Evolutionary conservation across 768 basidiomycete genomes (phyloP).

Genomic region (Bullera alba): DNA sequence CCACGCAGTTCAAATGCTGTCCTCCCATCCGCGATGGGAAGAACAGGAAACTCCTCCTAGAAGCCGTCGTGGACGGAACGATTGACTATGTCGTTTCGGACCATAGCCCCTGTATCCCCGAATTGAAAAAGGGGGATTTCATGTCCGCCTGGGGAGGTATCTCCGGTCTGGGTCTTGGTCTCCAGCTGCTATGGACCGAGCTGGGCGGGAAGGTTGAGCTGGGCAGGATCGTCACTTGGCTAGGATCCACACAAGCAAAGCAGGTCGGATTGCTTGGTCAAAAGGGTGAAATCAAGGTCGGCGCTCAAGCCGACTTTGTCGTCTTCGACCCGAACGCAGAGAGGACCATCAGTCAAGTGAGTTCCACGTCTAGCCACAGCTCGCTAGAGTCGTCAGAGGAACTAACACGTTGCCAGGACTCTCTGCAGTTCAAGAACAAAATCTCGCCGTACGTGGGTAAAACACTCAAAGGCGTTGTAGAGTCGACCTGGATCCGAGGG

Average conservation of each 20-base stretch:
- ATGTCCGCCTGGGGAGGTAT: slow-evolving; percentile 95
- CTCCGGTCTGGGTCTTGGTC: slow-evolving; percentile 77
- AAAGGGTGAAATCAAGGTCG: slow-evolving; percentile 69
- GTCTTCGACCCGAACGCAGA: slow-evolving; percentile 63
- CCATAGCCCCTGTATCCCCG: slow-evolving; percentile 81
- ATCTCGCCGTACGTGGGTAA: slow-evolving; percentile 80
- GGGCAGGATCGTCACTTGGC: slow-evolving; percentile 66
- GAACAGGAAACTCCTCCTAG: slow-evolving; percentile 74
- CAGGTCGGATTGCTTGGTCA: slow-evolving; percentile 64
- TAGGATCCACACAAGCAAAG: slow-evolving; percentile 62
- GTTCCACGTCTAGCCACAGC: not conserved
- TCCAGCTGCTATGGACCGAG: slow-evolving; percentile 86
- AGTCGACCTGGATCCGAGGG: slow-evolving; percentile 74
- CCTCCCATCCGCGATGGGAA: slow-evolving; percentile 73
- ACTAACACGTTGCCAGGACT: slow-evolving; percentile 59
- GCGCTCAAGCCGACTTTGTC: slow-evolving; percentile 78
- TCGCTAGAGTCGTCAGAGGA: slow-evolving; percentile 45
- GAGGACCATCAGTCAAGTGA: slow-evolving; percentile 43
- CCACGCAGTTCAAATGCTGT: slow-evolving; percentile 89
- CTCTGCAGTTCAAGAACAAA: slow-evolving; percentile 86
- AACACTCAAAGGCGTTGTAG: slow-evolving; percentile 62
- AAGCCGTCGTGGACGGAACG: slow-evolving; percentile 64
- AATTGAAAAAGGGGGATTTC: slow-evolving; percentile 70
- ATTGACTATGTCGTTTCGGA: slow-evolving; percentile 95
- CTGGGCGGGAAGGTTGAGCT: slow-evolving; percentile 46